Evolutionary conservation across 768 basidiomycete genomes (phyloP).

Genomic region (Cystofilobasidium bisporidii): DNA sequence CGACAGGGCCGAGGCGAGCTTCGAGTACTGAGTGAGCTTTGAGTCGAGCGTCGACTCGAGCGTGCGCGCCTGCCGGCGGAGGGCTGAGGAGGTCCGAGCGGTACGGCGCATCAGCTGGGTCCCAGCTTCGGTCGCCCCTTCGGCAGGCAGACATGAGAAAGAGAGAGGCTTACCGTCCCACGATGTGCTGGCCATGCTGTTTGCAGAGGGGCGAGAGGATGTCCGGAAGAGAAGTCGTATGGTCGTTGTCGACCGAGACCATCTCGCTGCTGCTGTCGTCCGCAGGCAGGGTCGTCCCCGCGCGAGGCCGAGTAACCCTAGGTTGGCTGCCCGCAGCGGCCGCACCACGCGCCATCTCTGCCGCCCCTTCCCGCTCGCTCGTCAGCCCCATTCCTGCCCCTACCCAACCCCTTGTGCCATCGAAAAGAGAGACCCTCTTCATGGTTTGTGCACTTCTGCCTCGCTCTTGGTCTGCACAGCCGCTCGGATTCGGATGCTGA

Average conservation of each 20-base stretch:
- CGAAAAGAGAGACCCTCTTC: too few relatives aligned
- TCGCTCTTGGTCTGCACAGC: too few relatives aligned
- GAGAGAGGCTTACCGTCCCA: constrained; percentile 17
- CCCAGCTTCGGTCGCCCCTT: too few relatives aligned
- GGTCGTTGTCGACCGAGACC: too few relatives aligned
- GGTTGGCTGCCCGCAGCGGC: too few relatives aligned
- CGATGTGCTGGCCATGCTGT: constrained; percentile 3
- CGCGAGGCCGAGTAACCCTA: too few relatives aligned
- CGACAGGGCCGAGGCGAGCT: constrained; percentile 54
- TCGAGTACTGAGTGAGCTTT: constrained; percentile 82
- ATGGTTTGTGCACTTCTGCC: too few relatives aligned
- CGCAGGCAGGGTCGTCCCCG: too few relatives aligned
- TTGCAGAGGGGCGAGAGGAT: neutral
- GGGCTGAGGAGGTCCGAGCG: constrained; percentile 27
- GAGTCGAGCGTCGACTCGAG: constrained; percentile 85
- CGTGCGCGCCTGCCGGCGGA: constrained; percentile 84
- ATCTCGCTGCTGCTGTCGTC: too few relatives aligned
- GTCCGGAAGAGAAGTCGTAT: neutral
- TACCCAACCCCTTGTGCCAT: too few relatives aligned
- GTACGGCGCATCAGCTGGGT: neutral
- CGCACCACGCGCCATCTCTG: neutral
- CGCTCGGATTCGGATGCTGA: too few relatives aligned
- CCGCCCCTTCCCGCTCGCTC: neutral
- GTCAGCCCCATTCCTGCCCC: neutral
- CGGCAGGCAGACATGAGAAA: too few relatives aligned